These are phyloP conservation scores for Tephrocybe sp. DNA, from an alignment of 768 basidiomycete species.

Conservation along the genomic window DNA sequence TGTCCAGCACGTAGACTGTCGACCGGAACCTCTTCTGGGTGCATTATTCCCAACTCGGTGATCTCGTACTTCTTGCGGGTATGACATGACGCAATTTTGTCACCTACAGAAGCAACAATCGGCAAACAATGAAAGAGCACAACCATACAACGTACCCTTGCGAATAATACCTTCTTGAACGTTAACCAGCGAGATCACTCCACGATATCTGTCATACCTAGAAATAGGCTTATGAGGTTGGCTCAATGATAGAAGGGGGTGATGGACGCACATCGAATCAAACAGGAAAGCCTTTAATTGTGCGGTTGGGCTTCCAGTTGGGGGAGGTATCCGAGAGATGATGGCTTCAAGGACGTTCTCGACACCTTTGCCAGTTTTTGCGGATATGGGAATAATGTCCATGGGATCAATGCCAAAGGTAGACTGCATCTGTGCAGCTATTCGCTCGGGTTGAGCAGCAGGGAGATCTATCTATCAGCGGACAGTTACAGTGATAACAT, in stretches of 20 bases:
- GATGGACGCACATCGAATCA: conserved; percentile 75
- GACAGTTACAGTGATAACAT: conserved; percentile 7
- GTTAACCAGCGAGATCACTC: conserved; percentile 90
- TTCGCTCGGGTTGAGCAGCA: conserved; percentile 79
- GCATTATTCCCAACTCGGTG: conserved; percentile 83
- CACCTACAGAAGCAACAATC: conserved; percentile 50
- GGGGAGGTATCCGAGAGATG: conserved; percentile 82
- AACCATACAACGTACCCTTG: conserved; percentile 55
- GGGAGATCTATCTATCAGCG: conserved; percentile 82
- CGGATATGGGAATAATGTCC: conserved; percentile 80
- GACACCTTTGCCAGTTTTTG: conserved; percentile 90
- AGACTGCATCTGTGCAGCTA: conserved; percentile 77
- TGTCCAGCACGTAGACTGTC: conserved; percentile 70
- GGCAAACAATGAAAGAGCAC: background rate
- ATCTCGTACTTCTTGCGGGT: conserved; percentile 90
- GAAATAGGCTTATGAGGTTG: conserved; percentile 12
- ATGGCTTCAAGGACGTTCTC: conserved; percentile 77
- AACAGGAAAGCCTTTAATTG: conserved; percentile 87
- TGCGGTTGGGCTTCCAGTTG: conserved; percentile 47
- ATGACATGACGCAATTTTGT: conserved; percentile 84
- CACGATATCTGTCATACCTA: conserved; percentile 94
- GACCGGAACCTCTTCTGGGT: conserved; percentile 86
- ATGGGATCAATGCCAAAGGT: conserved; percentile 79
- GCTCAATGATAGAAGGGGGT: conserved; percentile 1
- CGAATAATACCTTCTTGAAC: conserved; percentile 77